phyloP scores from a whole-genome alignment of 176 grass and related monocot genomes.

The Puya raimondii region DNA sequence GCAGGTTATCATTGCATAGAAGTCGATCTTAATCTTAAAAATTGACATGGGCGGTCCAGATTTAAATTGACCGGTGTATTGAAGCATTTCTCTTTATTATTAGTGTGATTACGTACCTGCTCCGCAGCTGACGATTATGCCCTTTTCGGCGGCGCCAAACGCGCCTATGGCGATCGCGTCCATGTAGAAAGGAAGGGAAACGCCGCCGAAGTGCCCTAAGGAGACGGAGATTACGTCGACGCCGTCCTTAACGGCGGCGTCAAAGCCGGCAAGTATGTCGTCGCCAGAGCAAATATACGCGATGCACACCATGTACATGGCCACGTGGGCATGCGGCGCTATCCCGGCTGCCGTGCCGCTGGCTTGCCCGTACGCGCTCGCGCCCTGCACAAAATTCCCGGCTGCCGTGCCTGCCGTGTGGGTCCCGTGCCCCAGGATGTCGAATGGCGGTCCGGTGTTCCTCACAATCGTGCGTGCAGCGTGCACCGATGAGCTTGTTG shows the following conservation, averaged over 20 bases:
- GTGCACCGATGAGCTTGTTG: neutral
- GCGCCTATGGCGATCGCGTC: constrained; percentile 4
- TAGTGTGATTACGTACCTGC: no score
- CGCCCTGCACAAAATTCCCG: neutral
- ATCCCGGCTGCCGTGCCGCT: constrained; percentile 3
- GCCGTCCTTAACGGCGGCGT: no score
- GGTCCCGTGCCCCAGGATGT: constrained; percentile 10
- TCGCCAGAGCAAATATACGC: neutral
- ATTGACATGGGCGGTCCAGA: no score
- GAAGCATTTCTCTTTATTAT: no score
- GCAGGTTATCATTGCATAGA: no score
- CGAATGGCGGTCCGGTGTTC: neutral
- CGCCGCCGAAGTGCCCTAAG: neutral
- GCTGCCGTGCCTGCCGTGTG: constrained; percentile 21
- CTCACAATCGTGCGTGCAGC: neutral
- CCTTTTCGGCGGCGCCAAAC: constrained; percentile 7
- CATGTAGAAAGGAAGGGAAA: neutral
- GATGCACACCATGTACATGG: constrained; percentile 13
- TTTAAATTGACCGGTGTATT: no score
- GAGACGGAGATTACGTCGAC: constrained; percentile 21
- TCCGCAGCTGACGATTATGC: neutral
- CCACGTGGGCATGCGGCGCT: neutral
- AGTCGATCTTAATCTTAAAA: no score
- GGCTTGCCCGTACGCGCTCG: constrained; percentile 1
- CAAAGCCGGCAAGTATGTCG: constrained; percentile 5